These are phyloP conservation scores for Tolypocladium tropicale DNA, from an alignment of 2,329 filamentous ascomycete species.

Conservation along the genomic window DNA sequence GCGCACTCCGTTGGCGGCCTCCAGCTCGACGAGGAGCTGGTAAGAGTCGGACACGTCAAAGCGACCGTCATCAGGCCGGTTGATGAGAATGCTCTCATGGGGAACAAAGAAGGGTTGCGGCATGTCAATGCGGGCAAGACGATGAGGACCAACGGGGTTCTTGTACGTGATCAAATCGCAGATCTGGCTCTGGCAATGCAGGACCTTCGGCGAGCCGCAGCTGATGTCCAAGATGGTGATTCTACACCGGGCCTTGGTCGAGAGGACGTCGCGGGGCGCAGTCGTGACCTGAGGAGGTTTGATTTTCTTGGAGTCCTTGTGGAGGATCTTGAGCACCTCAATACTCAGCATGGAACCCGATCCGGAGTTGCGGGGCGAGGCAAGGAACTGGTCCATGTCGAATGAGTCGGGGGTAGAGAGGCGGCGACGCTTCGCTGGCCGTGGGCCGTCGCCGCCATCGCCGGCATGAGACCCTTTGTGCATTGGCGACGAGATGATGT, in stretches of 20 bases:
- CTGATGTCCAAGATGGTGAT: slow-evolving; percentile 25
- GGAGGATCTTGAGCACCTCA: slow-evolving; percentile 41
- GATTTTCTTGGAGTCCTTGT: slow-evolving; percentile 33
- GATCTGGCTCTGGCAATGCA: slow-evolving; percentile 44
- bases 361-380: slow-evolving; percentile 18
- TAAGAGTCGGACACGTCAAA: slow-evolving; percentile 41
- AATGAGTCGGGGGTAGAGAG: slow-evolving; percentile 27
- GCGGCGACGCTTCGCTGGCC: slow-evolving; percentile 40
- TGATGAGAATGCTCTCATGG: slow-evolving; percentile 38
- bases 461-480: slow-evolving; percentile 22
- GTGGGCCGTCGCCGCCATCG: slow-evolving; percentile 25
- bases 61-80: slow-evolving; percentile 33
- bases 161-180: slow-evolving; percentile 42
- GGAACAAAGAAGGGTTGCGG: slow-evolving; percentile 41
- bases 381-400: slow-evolving; percentile 21
- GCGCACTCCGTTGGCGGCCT: slow-evolving; percentile 34
- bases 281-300: slow-evolving; percentile 15
- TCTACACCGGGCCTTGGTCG: slow-evolving; percentile 25
- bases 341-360: slow-evolving; percentile 36
- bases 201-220: slow-evolving; percentile 26
- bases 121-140: slow-evolving; percentile 37
- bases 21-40: slow-evolving; percentile 39
- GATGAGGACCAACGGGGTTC: slow-evolving; percentile 33
- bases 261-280: slow-evolving; percentile 18
- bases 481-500: slow-evolving; percentile 26